Base-by-base conservation (phyloP, 1,139 yeast genomes). In the Arxiozyma bovina region DNA sequence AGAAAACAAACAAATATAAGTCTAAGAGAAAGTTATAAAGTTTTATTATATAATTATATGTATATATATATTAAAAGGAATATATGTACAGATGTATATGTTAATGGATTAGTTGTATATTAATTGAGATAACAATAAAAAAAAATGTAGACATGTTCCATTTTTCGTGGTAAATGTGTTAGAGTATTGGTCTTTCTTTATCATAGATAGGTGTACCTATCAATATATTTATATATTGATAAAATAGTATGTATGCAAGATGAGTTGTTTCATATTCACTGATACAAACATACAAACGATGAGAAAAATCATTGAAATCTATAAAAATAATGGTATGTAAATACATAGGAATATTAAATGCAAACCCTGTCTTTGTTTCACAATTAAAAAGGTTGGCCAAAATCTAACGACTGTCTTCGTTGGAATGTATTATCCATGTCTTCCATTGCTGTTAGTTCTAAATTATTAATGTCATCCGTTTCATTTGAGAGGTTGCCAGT, bases 381-480 rank as follows among this genome's bases (percentile, higher is more conserved):
- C 27, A 27, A 34, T 34, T 38, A 45, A 21, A 46, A 46, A 23
- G 55, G 46, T 23, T 57, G 49, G 43, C 58, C 64, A 41, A 58
- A 64, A 50, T 66, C 69, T 44, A 67, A 49, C 1, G 70, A 67
- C 34, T 63, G 67, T 51, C 70, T 62, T 53, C 70, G 60, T 57
- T 65, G 70, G 50, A 67, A 67, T 6, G 70, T 64, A 50, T 62
- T 62, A 40, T 66, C 65, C 68, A 67, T 64, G 51, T 66, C 70
- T 51, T 63, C 68, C 49, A 62, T 52, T 53, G 66, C 70, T 30
- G 60, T 63, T 43, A 65, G 62, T 34, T 54, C 53, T 11, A 54
- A 42, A 30, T 55, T 54, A 27, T 48, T 48, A 23, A 41, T 40
- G n/a, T 41, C 45, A 12, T 41, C 45, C 15, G 25, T 25, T 42